Evolutionary conservation across 2,329 filamentous ascomycete genomes (phyloP), one percentile per base, ranked within the genome.

Genomic region (Fusarium sp.): DNA sequence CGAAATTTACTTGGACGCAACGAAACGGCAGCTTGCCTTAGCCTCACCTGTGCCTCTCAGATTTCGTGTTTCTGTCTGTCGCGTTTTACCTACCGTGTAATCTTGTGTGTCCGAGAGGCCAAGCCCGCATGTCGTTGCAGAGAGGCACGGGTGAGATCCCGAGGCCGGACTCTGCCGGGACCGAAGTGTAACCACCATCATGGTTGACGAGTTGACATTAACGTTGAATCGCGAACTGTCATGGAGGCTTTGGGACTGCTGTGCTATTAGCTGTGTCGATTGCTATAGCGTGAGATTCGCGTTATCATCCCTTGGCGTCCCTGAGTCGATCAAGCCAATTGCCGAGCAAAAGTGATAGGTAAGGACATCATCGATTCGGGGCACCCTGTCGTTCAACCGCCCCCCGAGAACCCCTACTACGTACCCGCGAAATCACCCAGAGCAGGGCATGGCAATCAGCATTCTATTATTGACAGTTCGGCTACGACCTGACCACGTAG

Each of bases 1-100:
- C 34, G 46, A 53, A 46, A 55, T 49, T 31, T 55, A 58, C 33
- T 51, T 36, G 29, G 53, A 65, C 40, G 42, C 57, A 42, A 31
- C 29, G 49, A 42, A 36, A 27, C 10, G 58, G 51, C 49, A 55
- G 33, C 31, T n/a, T 62, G 51, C 53, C 44, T 34, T 14, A 14
- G 34, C 29, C n/a, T 62, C 23, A 33, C 36, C 16, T 38, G 25
- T 57, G 29, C n/a, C 44, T 50, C 31, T 44, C 13, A 25, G 44
- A 62, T 67, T 67, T 67, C 62, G 62, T 55, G 50, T 67, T 46
- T 50, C 33, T 44, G 46, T 38, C 33, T 40, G 46, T 50, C 31
- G 50, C 50, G 50, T n/a, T 36, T 54, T 36, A 11, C 31, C 7
- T 36, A 11, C 50, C 7, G 18, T 36, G 25, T 16, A 51, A 27